Evolutionary conservation across 345 rosid genomes (phyloP).

Genomic region (Psidium friedrichsthalianum): DNA sequence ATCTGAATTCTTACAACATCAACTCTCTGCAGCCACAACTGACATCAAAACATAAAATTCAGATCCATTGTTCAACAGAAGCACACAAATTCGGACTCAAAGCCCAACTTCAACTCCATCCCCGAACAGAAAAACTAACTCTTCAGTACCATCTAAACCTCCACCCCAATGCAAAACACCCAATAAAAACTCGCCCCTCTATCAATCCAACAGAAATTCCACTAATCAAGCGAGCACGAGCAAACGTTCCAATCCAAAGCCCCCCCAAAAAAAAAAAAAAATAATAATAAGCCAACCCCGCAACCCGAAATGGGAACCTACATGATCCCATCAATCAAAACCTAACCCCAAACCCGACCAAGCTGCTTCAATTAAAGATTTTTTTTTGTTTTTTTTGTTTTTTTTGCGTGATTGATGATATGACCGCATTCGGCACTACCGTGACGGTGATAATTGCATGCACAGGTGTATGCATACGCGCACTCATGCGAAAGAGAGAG

Average conservation of each 20-base stretch:
- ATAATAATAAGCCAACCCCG: background rate
- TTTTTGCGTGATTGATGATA: background rate
- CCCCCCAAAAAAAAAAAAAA: too few species aligned
- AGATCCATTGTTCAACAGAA: background rate
- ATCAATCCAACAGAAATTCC: background rate
- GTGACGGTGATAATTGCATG: slow-evolving; percentile 6
- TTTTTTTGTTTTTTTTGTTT: background rate
- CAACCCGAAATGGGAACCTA: background rate
- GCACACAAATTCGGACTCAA: background rate
- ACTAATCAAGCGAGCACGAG: background rate
- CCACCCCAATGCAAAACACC: background rate
- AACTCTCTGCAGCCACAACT: background rate
- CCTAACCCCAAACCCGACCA: background rate
- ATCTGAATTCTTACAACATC: background rate
- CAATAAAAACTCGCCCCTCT: background rate
- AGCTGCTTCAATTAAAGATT: background rate
- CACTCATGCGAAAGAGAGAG: background rate
- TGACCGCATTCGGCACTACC: background rate
- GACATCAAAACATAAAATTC: background rate
- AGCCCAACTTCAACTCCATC: background rate
- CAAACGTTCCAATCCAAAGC: background rate
- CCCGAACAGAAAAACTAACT: background rate
- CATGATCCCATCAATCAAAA: background rate
- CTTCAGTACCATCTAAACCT: background rate
- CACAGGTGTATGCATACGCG: background rate